phyloP scores from a whole-genome alignment of 2,329 filamentous ascomycete species.

The Dactylellina haptotyla region DNA sequence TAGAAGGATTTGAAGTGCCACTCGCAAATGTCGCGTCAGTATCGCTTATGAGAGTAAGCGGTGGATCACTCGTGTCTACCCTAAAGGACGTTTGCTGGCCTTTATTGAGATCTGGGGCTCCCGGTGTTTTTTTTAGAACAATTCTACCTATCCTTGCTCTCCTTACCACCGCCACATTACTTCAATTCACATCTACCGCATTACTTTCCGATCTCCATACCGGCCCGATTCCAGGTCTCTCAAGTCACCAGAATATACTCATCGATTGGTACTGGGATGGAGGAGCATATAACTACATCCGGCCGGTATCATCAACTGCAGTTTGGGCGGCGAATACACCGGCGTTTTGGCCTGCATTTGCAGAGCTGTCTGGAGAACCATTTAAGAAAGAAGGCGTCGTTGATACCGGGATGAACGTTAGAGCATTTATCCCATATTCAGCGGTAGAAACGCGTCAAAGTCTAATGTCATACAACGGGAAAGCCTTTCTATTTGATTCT shows the following conservation, averaged over 20 bases:
- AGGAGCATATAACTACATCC: not conserved
- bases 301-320: not conserved
- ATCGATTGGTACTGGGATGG: slow-evolving; percentile 28
- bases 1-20: slow-evolving; percentile 28
- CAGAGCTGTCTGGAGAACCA: slow-evolving; percentile 1
- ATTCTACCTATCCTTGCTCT: slow-evolving; percentile 20
- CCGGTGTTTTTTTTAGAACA: slow-evolving; percentile 12
- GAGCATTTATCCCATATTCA: slow-evolving; percentile 18
- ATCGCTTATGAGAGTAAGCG: slow-evolving; percentile 27
- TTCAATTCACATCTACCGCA: slow-evolving; percentile 25
- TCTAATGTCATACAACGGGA: not conserved
- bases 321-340: slow-evolving; percentile 25
- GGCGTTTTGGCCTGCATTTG: slow-evolving; percentile 20
- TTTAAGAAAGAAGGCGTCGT: slow-evolving; percentile 3
- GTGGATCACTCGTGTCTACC: slow-evolving; percentile 8
- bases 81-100: slow-evolving; percentile 23
- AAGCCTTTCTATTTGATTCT: slow-evolving; percentile 9
- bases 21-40: slow-evolving; percentile 10
- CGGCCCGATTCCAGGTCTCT: not conserved
- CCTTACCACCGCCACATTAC: slow-evolving; percentile 4
- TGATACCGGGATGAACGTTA: slow-evolving; percentile 17
- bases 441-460: slow-evolving; percentile 15
- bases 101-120: slow-evolving; percentile 11
- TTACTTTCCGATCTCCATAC: slow-evolving; percentile 15
- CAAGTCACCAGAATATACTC: not conserved